Percentiles rank a stretch among this genome's conserved stretches.
phyloP scores from a whole-genome alignment of 306 rosid genomes.

The Vigna reflexopilosa region DNA sequence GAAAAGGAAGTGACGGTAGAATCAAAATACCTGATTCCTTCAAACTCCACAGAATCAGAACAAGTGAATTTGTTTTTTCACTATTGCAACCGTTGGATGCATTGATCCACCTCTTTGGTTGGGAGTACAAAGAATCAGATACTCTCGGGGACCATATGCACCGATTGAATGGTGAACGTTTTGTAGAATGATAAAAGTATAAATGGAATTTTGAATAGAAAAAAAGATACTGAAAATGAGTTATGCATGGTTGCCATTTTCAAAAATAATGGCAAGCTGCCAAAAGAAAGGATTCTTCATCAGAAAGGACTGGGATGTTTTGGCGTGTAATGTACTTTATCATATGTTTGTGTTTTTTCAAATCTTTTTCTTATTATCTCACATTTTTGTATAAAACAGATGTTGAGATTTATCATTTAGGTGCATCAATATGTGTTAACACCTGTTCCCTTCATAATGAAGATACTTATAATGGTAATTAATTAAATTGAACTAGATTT shows the following conservation, averaged over 20 bases:
- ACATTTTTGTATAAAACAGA: too few species aligned
- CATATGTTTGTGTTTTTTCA: not conserved
- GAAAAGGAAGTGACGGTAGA: slow-evolving; percentile 20
- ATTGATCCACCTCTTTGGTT: slow-evolving; percentile 31
- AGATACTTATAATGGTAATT: too few species aligned
- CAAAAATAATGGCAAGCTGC: slow-evolving; percentile 26
- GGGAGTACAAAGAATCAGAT: slow-evolving; percentile 40
- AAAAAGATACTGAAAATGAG: slow-evolving; percentile 18
- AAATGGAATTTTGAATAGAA: slow-evolving; percentile 18
- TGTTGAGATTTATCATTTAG: too few species aligned
- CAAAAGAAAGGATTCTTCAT: slow-evolving; percentile 35
- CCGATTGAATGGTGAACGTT: slow-evolving; percentile 41
- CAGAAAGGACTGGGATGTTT: slow-evolving; percentile 25
- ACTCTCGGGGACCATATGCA: slow-evolving; percentile 32
- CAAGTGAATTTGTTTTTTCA: slow-evolving; percentile 10
- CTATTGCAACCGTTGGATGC: slow-evolving; percentile 36
- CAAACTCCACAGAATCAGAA: slow-evolving; percentile 24
- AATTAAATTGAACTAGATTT: too few species aligned
- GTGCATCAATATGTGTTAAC: too few species aligned
- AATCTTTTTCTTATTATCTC: too few species aligned
- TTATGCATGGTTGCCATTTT: slow-evolving; percentile 27
- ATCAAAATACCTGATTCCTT: slow-evolving; percentile 34
- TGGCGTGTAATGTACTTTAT: slow-evolving; percentile 9
- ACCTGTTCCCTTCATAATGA: too few species aligned
- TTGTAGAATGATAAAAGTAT: slow-evolving; percentile 34